These are phyloP conservation scores for Sugiyamaella neomexicana DNA, from an alignment of 1,139 yeast species.

Conservation along the genomic window DNA sequence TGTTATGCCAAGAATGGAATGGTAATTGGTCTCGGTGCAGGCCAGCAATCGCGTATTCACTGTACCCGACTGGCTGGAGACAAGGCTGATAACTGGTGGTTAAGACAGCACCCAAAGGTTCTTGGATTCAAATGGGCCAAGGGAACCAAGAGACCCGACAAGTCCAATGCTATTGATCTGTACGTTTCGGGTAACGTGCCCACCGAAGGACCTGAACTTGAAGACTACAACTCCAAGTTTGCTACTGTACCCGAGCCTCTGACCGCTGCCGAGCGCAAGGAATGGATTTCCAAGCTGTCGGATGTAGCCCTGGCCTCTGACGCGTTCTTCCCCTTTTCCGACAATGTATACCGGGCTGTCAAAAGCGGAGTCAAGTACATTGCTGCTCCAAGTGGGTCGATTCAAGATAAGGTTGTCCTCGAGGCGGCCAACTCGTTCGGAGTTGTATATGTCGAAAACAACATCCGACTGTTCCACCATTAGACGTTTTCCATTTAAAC, in stretches of 20 bases:
- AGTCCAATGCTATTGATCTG: slow-evolving; percentile 95
- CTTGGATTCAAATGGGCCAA: slow-evolving; percentile 94
- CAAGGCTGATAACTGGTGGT: slow-evolving; percentile 99
- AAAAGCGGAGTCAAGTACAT: slow-evolving; percentile 93
- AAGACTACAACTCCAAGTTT: slow-evolving; percentile 88
- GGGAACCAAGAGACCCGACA: slow-evolving; percentile 98
- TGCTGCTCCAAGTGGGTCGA: slow-evolving; percentile 97
- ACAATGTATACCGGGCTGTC: slow-evolving; percentile 95
- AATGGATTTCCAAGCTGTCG: slow-evolving; percentile 76
- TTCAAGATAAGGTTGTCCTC: slow-evolving; percentile 95
- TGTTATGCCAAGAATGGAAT: slow-evolving; percentile 98
- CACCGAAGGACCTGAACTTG: slow-evolving; percentile 84
- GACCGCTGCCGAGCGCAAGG: slow-evolving; percentile 77
- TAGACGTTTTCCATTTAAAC: slow-evolving; percentile 38
- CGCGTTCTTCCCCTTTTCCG: slow-evolving; percentile 99
- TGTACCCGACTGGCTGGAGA: slow-evolving; percentile 99
- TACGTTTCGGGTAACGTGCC: slow-evolving; percentile 92
- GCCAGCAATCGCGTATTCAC: slow-evolving; percentile 98
- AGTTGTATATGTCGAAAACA: slow-evolving; percentile 89
- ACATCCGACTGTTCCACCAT: slow-evolving; percentile 97
- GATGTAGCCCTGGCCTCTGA: slow-evolving; percentile 93
- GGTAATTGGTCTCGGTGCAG: slow-evolving; percentile 99
- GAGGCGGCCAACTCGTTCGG: slow-evolving; percentile 90
- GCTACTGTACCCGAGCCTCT: slow-evolving; percentile 80
- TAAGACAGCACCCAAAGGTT: slow-evolving; percentile 96